Evolutionary conservation across 805 yeast genomes (phyloP), one percentile per base, ranked within the genome.

Genomic region (Ogataea methanolica): DNA sequence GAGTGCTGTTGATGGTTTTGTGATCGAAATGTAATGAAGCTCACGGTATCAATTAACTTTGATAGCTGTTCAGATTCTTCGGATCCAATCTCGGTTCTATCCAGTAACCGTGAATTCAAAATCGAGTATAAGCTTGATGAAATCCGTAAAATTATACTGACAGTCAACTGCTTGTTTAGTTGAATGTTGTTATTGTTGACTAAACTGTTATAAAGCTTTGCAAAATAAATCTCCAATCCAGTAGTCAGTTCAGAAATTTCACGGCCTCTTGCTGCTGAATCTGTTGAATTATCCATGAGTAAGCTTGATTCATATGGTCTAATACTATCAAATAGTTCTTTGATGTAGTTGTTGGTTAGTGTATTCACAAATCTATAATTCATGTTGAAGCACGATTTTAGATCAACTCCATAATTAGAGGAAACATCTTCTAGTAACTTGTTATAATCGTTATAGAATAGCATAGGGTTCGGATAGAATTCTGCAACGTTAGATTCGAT

Each of bases 371-470:
- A 52, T n/a, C 40, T 49, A 12, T 55, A 53, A 15, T 51, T 53
- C 58, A 65, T 31, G 19, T 59, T 58, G 39, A 47, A 55, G 26
- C 61, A 56, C 1, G 56, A 38, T 3, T 51, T 49, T 5, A 65
- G 39, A 39, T 61, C 59, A 34, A 55, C 47, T 1, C 46, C 33
- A 39, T 55, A 62, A 15, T 23, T 44, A 1, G 40, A 19, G 17
- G 55, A 41, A 8, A 57, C 46, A 22, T 51, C 55, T 12, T 62
- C 65, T 7, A 65, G 41, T 4, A 65, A 39, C 21, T 49, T 53
- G 19, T 55, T 54, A 44, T 48, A 66, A 45, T 68, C 72, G 45
- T 67, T 65, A 51, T 60, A 61, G 26, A 67, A 66, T 15, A 66
- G 44, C 3, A 66, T 46, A 17, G 48, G 49, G n/a, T 47, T 55